Evolutionary conservation across 805 yeast genomes (phyloP), one percentile per base, ranked within the genome.

Genomic region (Nematodospora valgi): DNA sequence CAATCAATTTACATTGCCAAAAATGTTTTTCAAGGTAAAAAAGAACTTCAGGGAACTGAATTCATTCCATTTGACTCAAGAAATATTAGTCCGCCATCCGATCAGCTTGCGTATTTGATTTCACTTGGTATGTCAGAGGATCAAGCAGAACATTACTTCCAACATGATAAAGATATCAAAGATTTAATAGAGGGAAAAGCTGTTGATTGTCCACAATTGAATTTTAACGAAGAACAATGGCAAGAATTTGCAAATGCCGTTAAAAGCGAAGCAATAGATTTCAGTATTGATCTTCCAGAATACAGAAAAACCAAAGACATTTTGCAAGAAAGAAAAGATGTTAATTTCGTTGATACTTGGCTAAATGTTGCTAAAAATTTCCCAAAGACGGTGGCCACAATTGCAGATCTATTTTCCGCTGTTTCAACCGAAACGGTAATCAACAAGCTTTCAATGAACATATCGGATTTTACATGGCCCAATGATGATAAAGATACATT

Each of bases 1-100:
- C 72, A 70, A 38, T 34, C 77, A 1, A 54, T 77, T 12, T 52
- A 61, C 3, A 59, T 79, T 27, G 51, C 74, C 20, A 67, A 64
- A 31, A 61, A 67, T 31, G 58, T 70, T 1, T 74, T 61, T 43
- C 54, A 55, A 7, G 49, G 56, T 1, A 52, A 54, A n/a, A 58
- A 65, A 5, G 70, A 67, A 27, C 15, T 25, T 43, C 3, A 27
- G 70, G 68, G 18, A 44, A 54, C 24, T 46, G 39, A 66, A 49
- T 50, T 68, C 62, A 26, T 59, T 59, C 59, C 56, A 29, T 38
- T 62, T 47, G 44, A 44, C 27, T 27, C 39, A 40, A 59, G 57
- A 32, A 59, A 64, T 17, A 74, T 70, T 2, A 51, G 64, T 5
- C 73, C 74, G 15, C 68, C 64, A 9, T 26, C 38, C n/a, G 49